Evolutionary conservation across 2,329 filamentous ascomycete genomes (phyloP).

Genomic region (Ilyonectria destructans): DNA sequence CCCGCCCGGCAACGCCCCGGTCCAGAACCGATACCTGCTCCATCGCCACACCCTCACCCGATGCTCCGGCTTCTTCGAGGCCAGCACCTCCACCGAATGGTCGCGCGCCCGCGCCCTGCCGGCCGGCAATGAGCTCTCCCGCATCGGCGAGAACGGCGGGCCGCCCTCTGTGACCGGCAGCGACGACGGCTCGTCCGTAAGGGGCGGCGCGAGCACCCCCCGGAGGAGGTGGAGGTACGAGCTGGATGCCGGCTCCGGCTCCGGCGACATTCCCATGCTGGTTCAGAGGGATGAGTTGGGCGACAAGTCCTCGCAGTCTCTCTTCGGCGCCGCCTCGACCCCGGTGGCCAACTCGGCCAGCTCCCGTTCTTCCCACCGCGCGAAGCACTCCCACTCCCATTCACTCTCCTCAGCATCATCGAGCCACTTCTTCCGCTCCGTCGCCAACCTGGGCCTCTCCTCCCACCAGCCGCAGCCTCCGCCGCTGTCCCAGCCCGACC

Average conservation of each 20-base stretch:
- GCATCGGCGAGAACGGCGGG: constrained; percentile 64
- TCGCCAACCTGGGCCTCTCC: constrained; percentile 80
- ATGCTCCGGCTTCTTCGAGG: constrained; percentile 95
- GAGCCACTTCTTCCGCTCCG: constrained; percentile 84
- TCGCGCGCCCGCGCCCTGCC: constrained; percentile 53
- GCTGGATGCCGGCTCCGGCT: constrained; percentile 81
- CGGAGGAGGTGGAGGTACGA: constrained; percentile 87
- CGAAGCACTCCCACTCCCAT: constrained; percentile 55
- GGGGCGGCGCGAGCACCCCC: constrained; percentile 39
- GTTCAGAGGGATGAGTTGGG: constrained; percentile 79
- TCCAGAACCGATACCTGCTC: constrained; percentile 86
- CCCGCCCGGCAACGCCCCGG: constrained; percentile 38
- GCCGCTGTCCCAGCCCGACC: constrained; percentile 72
- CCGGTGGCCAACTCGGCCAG: constrained; percentile 61
- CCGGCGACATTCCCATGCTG: constrained; percentile 88
- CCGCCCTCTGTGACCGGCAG: constrained; percentile 41
- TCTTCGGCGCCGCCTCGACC: constrained; percentile 51
- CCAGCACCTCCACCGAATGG: constrained; percentile 87
- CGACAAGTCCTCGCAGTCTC: constrained; percentile 47
- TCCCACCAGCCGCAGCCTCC: constrained; percentile 62
- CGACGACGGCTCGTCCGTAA: constrained; percentile 42
- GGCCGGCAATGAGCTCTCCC: constrained; percentile 65
- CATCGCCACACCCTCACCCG: constrained; percentile 90
- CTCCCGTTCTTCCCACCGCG: constrained; percentile 53
- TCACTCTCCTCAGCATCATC: constrained; percentile 67